Base-by-base conservation (phyloP, 1,284 basidiomycete species). In the Boletus sp. region DNA sequence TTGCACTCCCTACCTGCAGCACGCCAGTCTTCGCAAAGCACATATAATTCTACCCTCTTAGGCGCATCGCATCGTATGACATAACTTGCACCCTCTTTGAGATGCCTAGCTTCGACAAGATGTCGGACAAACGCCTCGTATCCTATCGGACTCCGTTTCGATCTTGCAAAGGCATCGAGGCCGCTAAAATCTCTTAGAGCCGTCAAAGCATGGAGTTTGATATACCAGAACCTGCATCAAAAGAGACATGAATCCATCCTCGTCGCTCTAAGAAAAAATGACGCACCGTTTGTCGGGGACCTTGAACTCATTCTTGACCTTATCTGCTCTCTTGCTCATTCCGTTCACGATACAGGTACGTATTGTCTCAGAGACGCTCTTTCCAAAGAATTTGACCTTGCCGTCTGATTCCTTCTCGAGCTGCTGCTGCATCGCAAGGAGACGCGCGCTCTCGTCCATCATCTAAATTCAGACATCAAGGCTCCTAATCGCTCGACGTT, bases 101-200 rank as follows among this genome's bases (percentile, higher is more conserved):
- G 69, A 69, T 93, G 83, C 0, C 89, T 91, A 56, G 87, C 86
- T 54, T 86, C 80, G 25, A 93, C 82, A 37, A 94, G 80, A 73
- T 94, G 87, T 53, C 85, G 87, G 23, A 97, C 95, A 73, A 97
- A 97, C 0, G 92, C 87, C 73, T 97, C 94, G 71, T 96, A 98
- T 5, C 97, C 97, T 63, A 98, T 97, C 1, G 97, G 96, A 73
- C 91, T 94, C 67, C 93, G 87, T 74, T 89, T 95, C 49, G 88
- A 89, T 68, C 88, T 90, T 1, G 94, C 86, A 72, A 97, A 96
- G 0, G 81, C 71, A 58, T 97, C 94, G 9, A 98, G 81, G 2
- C 83, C 88, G 37, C 94, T 90, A 76, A 95, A 97, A 74, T 97
- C 93, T 58, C 87, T 81, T 14, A 84, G 80, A n/a, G 83, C 80